These are phyloP conservation scores for Ustilago hordei DNA, from an alignment of 1,284 basidiomycete genomes.

Conservation along the genomic window DNA sequence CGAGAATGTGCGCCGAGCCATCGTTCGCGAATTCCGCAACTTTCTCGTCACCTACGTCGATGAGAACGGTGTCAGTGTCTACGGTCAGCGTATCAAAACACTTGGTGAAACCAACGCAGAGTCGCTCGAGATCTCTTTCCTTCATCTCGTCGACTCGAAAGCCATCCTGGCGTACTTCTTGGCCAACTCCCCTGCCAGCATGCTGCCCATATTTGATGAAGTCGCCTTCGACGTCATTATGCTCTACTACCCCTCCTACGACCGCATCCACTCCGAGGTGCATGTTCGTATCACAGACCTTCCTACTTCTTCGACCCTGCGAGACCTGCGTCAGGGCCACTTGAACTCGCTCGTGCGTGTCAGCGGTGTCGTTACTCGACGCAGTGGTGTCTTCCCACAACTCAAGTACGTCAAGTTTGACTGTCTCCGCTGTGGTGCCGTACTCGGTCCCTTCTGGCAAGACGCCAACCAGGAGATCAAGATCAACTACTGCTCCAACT, in stretches of 20 bases:
- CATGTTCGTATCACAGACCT: constrained; percentile 96
- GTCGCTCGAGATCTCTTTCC: constrained; percentile 94
- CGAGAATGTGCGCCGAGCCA: constrained; percentile 87
- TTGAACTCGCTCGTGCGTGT: constrained; percentile 96
- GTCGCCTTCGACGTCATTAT: constrained; percentile 94
- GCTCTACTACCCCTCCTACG: constrained; percentile 94
- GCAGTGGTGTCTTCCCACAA: constrained; percentile 97
- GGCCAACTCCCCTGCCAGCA: constrained; percentile 90
- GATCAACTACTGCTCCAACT: constrained; percentile 86
- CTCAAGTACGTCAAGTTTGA: constrained; percentile 99
- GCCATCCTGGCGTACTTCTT: constrained; percentile 97
- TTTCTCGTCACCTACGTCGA: constrained; percentile 97
- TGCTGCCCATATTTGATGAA: constrained; percentile 94
- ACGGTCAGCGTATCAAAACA: constrained; percentile 90
- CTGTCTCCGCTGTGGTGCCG: constrained; percentile 83
- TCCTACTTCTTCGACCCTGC: constrained; percentile 86
- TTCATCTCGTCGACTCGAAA: constrained; percentile 88
- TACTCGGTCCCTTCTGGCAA: constrained; percentile 96
- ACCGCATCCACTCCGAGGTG: constrained; percentile 96
- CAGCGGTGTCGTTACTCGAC: constrained; percentile 94
- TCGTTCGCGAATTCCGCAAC: constrained; percentile 90
- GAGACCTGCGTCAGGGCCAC: constrained; percentile 90
- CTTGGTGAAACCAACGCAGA: constrained; percentile 97
- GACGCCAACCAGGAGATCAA: constrained; percentile 93
- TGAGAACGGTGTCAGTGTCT: constrained; percentile 88